Evolutionary conservation across 352 stramenopile species (phyloP).

Genomic region (Globisporangium cystogenes): DNA sequence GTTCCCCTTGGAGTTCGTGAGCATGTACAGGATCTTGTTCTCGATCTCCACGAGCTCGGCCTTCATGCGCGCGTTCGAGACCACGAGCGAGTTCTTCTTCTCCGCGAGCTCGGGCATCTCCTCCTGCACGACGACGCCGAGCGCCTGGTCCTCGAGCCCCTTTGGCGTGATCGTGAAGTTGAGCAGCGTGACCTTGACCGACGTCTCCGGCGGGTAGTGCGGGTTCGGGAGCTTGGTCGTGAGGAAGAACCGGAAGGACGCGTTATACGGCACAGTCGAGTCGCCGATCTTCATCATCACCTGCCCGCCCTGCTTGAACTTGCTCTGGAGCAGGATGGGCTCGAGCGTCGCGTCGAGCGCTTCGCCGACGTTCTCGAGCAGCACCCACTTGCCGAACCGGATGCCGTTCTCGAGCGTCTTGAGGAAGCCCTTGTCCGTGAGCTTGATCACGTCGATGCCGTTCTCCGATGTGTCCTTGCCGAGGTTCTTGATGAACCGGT

Average conservation of each 20-base stretch:
- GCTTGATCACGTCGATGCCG: conserved; percentile 80
- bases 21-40: conserved; percentile 92
- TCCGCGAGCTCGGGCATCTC: conserved; percentile 92
- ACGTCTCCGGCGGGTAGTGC: conserved; percentile 91
- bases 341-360: conserved; percentile 87
- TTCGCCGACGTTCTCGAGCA: conserved; percentile 88
- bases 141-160: conserved; percentile 88
- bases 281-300: conserved; percentile 93
- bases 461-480: conserved; percentile 82
- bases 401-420: conserved; percentile 90
- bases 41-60: conserved; percentile 92
- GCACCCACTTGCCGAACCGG: conserved; percentile 90
- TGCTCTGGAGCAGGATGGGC: conserved; percentile 88
- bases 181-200: conserved; percentile 89
- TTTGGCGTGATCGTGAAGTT: conserved; percentile 93
- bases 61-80: conserved; percentile 90
- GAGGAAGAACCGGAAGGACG: conserved; percentile 90
- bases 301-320: conserved; percentile 91
- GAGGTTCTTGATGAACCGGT: conserved; percentile 93
- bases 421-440: conserved; percentile 77
- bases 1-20: conserved; percentile 91
- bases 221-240: conserved; percentile 92
- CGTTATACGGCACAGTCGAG: conserved; percentile 89
- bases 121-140: conserved; percentile 91
- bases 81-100: conserved; percentile 92